Percentiles rank a stretch among this genome's conserved stretches.
Conservation (phyloP, 345 rosid species). For the Aquilaria malaccensis region DNA sequence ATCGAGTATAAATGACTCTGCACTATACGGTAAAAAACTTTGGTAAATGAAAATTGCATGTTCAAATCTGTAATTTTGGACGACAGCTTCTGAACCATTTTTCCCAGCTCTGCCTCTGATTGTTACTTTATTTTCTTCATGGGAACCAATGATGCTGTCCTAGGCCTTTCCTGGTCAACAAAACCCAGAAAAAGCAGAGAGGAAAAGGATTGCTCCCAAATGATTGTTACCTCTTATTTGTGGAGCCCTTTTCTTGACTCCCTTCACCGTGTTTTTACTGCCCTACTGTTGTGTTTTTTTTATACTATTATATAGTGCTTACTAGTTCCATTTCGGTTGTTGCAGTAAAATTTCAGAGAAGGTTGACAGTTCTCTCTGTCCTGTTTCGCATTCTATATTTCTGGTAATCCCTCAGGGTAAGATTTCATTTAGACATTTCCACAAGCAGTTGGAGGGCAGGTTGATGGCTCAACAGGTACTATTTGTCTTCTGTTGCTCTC, state of each 20-base stretch:
- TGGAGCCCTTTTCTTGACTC: slow-evolving; percentile 14
- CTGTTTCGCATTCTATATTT: not conserved
- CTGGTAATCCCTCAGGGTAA: slow-evolving; percentile 8
- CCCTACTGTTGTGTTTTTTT: not conserved
- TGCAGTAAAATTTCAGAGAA: slow-evolving; percentile 2
- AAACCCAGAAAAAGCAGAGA: slow-evolving; percentile 13
- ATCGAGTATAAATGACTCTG: too few species aligned
- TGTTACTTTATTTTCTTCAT: slow-evolving; percentile 5
- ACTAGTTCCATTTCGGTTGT: not conserved
- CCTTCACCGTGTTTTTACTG: slow-evolving; percentile 4
- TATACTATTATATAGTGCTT: not conserved
- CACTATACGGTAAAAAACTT: not conserved
- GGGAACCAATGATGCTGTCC: slow-evolving; percentile 23
- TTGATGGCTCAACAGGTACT: slow-evolving; percentile 14
- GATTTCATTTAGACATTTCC: slow-evolving; percentile 15
- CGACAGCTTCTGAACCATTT: slow-evolving; percentile 9
- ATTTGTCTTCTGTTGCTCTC: slow-evolving; percentile 4
- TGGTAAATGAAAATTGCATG: slow-evolving; percentile 9
- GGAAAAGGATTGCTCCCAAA: slow-evolving; percentile 5
- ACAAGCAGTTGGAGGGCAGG: slow-evolving; percentile 6
- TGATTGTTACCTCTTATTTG: slow-evolving; percentile 13
- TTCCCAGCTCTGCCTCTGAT: slow-evolving; percentile 6
- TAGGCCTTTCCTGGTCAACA: slow-evolving; percentile 8
- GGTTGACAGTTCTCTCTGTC: slow-evolving; percentile 5
- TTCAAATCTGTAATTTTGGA: slow-evolving; percentile 5